These are phyloP conservation scores for Gonium pectorale DNA, from an alignment of 139 green algal species.

Conservation along the genomic window DNA sequence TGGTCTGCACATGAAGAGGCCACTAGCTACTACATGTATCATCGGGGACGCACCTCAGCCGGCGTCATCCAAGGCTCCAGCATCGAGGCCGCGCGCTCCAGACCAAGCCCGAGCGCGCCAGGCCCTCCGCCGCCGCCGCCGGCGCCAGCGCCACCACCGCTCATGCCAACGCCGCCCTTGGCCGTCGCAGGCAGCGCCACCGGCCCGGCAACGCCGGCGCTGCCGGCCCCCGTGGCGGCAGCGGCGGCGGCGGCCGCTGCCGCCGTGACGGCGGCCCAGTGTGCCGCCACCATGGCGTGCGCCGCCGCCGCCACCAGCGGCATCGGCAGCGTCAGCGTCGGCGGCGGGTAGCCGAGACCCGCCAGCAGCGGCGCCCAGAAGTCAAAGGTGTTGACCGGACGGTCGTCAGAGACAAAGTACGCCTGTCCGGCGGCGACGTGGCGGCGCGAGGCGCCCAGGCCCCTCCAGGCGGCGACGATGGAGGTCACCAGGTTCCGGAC, in stretches of 20 bases:
- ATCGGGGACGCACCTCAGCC: too few relatives aligned
- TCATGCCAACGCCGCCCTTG: too few relatives aligned
- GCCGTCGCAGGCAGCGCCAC: too few relatives aligned
- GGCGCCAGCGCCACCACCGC: background rate
- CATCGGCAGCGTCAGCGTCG: background rate
- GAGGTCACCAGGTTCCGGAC: constrained; percentile 28
- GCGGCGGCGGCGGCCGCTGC: too few relatives aligned
- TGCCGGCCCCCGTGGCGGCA: background rate
- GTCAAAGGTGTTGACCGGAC: constrained; percentile 49
- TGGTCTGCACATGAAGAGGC: too few relatives aligned
- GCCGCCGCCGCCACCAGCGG: background rate
- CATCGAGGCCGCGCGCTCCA: background rate
- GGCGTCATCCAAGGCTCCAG: background rate
- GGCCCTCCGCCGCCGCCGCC: background rate
- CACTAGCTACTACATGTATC: too few relatives aligned
- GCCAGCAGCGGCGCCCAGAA: constrained; percentile 46
- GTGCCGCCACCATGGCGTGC: background rate
- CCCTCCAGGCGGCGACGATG: background rate
- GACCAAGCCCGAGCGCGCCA: background rate
- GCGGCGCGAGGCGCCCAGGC: background rate
- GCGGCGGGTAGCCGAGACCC: constrained; percentile 46
- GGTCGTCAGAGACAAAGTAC: constrained; percentile 47
- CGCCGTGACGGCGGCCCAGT: too few relatives aligned
- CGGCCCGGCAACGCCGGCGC: background rate
- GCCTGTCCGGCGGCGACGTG: constrained; percentile 20